Evolutionary conservation across 2,329 filamentous ascomycete species (phyloP).

Genomic region (Elsinoe arachidis): DNA sequence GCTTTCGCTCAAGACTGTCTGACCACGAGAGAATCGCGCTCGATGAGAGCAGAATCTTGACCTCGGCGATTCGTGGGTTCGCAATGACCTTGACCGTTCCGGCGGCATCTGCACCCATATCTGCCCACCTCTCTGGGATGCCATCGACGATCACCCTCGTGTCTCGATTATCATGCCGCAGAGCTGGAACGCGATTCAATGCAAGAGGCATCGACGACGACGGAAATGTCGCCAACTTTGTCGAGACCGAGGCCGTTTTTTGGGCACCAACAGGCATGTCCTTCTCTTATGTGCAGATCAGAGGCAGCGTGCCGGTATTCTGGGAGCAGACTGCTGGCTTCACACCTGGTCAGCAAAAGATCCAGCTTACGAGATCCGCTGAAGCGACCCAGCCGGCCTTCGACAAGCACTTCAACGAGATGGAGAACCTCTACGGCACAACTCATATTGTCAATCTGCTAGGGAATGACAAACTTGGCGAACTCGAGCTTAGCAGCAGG

Average conservation of each 20-base stretch:
- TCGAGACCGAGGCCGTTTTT: conserved; percentile 92
- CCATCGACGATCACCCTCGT: conserved; percentile 83
- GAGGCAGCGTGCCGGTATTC: conserved; percentile 90
- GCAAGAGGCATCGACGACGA: conserved; percentile 96
- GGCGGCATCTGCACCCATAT: conserved; percentile 62
- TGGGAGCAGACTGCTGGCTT: conserved; percentile 92
- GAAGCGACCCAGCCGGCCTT: conserved; percentile 93
- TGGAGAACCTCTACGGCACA: conserved; percentile 79
- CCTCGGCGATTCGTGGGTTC: conserved; percentile 88
- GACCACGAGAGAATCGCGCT: conserved; percentile 65
- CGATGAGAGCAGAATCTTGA: conserved; percentile 81
- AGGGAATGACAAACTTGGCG: conserved; percentile 79
- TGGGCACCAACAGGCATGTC: conserved; percentile 69
- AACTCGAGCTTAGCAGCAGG: conserved; percentile 70
- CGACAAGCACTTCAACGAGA: conserved; percentile 84
- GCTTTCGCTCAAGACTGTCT: conserved; percentile 76
- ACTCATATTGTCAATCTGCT: conserved; percentile 90
- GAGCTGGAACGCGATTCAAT: conserved; percentile 93
- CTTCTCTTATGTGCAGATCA: conserved; percentile 88
- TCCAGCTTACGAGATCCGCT: conserved; percentile 75
- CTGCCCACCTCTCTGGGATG: conserved; percentile 56
- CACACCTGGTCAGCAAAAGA: conserved; percentile 88
- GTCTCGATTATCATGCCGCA: conserved; percentile 78
- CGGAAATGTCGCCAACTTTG: conserved; percentile 94
- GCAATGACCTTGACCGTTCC: conserved; percentile 81